Evolutionary conservation across 2,329 filamentous ascomycete genomes (phyloP).

Genomic region (Colletotrichum cuscutae): DNA sequence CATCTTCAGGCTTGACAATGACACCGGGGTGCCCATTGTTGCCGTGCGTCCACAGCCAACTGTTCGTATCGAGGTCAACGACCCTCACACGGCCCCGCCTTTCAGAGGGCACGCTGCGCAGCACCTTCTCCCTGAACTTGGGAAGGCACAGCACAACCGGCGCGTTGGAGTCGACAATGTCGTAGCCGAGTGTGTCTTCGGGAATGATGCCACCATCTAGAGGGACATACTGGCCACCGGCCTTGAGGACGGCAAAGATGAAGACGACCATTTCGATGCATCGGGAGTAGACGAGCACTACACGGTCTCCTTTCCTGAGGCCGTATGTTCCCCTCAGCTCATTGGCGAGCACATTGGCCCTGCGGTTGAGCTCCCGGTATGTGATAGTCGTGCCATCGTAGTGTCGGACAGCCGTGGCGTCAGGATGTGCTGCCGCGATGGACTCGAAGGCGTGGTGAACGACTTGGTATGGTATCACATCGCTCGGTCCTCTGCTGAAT

Average conservation of each 20-base stretch:
- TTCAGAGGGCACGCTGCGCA: slow-evolving; percentile 23
- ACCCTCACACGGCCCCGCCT: slow-evolving; percentile 21
- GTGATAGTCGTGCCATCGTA: slow-evolving; percentile 49
- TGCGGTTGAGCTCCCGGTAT: slow-evolving; percentile 55
- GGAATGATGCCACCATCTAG: slow-evolving; percentile 66
- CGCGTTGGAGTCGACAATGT: slow-evolving; percentile 57
- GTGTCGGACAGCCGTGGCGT: slow-evolving; percentile 50
- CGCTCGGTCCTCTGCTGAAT: slow-evolving; percentile 31
- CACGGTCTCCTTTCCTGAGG: slow-evolving; percentile 55
- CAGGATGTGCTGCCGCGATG: slow-evolving; percentile 46
- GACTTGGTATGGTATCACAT: slow-evolving; percentile 27
- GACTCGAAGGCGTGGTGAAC: slow-evolving; percentile 36
- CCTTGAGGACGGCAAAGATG: slow-evolving; percentile 65
- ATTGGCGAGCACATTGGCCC: slow-evolving; percentile 54
- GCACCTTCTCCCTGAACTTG: slow-evolving; percentile 31
- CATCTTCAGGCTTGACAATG: slow-evolving; percentile 47
- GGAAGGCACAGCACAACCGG: slow-evolving; percentile 58
- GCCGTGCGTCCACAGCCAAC: slow-evolving; percentile 30
- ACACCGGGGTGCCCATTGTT: slow-evolving; percentile 33
- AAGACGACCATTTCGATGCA: slow-evolving; percentile 67
- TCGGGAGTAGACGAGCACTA: slow-evolving; percentile 66
- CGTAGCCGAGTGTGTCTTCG: slow-evolving; percentile 58
- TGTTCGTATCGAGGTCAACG: slow-evolving; percentile 29
- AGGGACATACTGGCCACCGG: slow-evolving; percentile 69
- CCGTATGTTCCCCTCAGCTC: slow-evolving; percentile 49